These are phyloP conservation scores for Boletus pseudopeckii DNA, from an alignment of 768 basidiomycete genomes.

Conservation along the genomic window DNA sequence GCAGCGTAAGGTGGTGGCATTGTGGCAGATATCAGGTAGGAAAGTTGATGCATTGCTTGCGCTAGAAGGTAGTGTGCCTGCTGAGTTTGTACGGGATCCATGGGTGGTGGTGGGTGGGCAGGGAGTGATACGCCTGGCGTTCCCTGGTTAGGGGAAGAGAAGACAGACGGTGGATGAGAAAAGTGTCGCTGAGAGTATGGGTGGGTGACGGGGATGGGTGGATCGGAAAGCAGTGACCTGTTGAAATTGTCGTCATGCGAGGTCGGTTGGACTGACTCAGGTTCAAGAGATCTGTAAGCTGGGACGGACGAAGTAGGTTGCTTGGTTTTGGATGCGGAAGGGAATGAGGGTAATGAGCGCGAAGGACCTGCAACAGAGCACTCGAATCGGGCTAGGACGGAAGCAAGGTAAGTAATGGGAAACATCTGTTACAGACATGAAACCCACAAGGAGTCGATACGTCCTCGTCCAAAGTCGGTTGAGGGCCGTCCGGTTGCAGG, in stretches of 20 bases:
- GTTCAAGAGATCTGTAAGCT: conserved; percentile 7
- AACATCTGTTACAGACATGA: background rate
- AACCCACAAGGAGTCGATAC: conserved; percentile 13
- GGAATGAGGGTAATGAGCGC: conserved; percentile 2
- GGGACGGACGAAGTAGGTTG: conserved; percentile 1
- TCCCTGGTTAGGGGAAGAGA: conserved; percentile 17
- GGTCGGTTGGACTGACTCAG: conserved; percentile 2
- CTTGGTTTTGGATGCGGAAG: conserved; percentile 8
- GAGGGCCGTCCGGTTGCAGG: conserved; percentile 2
- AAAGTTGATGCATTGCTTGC: conserved; percentile 41
- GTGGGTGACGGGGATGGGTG: conserved; percentile 21
- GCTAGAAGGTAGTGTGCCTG: conserved; percentile 37
- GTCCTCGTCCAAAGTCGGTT: background rate
- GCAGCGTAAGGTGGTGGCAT: conserved; percentile 25
- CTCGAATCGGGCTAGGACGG: conserved; percentile 10
- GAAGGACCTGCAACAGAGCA: conserved; percentile 8
- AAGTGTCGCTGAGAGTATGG: conserved; percentile 16
- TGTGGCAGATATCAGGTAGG: conserved; percentile 35
- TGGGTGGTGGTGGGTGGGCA: conserved; percentile 27
- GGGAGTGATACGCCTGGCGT: conserved; percentile 20
- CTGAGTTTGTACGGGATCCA: conserved; percentile 32
- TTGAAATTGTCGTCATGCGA: background rate
- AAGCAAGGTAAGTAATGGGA: conserved; percentile 5
- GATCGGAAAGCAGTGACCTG: conserved; percentile 10
- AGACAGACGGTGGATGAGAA: conserved; percentile 14